Evolutionary conservation across 1,139 yeast genomes (phyloP), one percentile per base, ranked within the genome.

Genomic region (Yamadazyma atmosphaerica): DNA sequence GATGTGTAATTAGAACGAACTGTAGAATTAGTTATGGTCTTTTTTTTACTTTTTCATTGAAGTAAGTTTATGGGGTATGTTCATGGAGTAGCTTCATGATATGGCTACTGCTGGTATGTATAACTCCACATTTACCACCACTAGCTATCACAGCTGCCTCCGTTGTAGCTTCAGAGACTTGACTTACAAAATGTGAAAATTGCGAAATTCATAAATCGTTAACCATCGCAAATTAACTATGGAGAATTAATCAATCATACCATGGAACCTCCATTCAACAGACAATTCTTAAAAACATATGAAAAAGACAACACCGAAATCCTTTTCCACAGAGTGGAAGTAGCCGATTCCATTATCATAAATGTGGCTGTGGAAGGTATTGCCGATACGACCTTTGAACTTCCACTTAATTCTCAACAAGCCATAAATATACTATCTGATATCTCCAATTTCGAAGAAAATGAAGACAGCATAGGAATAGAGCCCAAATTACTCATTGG

Each of bases 221-320:
- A n/a, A 19, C 6, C 6, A 19, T 19, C 22, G 8, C 9, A 19
- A 19, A 19, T 9, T 86, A 21, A 94, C 98, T 37, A 92, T 78
- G 37, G 92, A 72, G 55, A 92, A 89, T 62, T 89, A 92, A 38
- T 98, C 98, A 43, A 82, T 77, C 55, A 80, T 80, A 81, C 65
- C 16, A 78, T 68, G 55, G 85, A 83, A 17, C 44, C 36, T n/a
- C 17, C 14, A 2, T 60, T 60, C 41, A 45, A 52, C 26, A 52
- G 51, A 24, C 44, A 59, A 10, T 43, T 56, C 19, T 30, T 44
- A 3, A 44, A 49, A 2, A 35, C 27, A 14, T 56, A 52, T 39
- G 43, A 44, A n/a, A n/a, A n/a, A 5, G 47, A 47, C 9, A 52
- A 58, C 22, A 39, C 46, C 8, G 57, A 53, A 29, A 55, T 68